Evolutionary conservation across 2,329 filamentous ascomycete genomes (phyloP).

Genomic region (Ceratocystis albifundus): DNA sequence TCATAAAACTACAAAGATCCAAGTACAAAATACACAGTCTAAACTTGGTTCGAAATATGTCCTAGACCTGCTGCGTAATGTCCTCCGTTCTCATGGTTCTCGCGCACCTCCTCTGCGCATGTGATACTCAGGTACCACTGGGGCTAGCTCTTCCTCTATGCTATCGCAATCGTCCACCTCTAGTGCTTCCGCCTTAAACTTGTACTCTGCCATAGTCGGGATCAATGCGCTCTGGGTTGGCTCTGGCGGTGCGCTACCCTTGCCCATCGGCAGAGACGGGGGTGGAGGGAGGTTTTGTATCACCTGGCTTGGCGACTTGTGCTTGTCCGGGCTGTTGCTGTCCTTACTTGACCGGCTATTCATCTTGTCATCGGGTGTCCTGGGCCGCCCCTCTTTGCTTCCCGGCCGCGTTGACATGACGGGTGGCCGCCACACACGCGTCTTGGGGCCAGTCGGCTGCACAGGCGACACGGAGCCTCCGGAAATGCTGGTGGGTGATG

Average conservation of each 20-base stretch:
- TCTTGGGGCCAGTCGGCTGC: neutral
- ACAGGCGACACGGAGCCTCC: neutral
- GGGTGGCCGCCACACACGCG: slow-evolving; percentile 14
- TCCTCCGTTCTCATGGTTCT: neutral
- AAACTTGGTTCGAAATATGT: neutral
- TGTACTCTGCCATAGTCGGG: slow-evolving; percentile 18
- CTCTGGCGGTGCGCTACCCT: slow-evolving; percentile 17
- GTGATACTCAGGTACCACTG: slow-evolving; percentile 18
- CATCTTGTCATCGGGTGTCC: neutral
- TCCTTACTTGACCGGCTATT: neutral
- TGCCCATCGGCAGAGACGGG: slow-evolving; percentile 10
- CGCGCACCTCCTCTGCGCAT: neutral
- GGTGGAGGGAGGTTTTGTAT: neutral
- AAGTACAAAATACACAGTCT: neutral
- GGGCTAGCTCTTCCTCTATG: slow-evolving; percentile 12
- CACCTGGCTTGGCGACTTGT: neutral
- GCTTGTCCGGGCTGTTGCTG: neutral
- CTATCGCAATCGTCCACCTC: slow-evolving; percentile 16
- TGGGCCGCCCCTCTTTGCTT: slow-evolving; percentile 7
- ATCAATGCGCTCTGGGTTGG: slow-evolving; percentile 20
- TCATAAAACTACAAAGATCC: neutral
- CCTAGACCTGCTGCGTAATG: too few relatives aligned
- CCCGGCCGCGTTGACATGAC: slow-evolving; percentile 11
- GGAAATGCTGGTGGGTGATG: neutral
- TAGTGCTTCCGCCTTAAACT: neutral